A percentile compares a stretch with the other conserved stretches of the same genome.
These are phyloP conservation scores for Danielozyma ontarioensis DNA, from an alignment of 805 yeast species.

Conservation along the genomic window DNA sequence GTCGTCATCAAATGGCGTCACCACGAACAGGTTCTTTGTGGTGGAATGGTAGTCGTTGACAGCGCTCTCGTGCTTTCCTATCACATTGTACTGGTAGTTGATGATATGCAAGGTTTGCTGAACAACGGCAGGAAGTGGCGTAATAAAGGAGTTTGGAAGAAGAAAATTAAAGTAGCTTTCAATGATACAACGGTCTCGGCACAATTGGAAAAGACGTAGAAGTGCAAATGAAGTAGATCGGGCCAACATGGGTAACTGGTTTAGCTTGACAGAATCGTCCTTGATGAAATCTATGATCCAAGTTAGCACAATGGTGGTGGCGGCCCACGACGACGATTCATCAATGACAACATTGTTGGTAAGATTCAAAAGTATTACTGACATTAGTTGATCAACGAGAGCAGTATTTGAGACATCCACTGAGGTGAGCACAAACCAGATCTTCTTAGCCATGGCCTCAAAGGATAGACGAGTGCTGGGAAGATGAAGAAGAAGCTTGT, in stretches of 20 bases:
- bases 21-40: constrained; percentile 4
- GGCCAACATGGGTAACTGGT: too few relatives aligned
- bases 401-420: constrained; percentile 1
- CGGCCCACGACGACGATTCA: constrained; percentile 19
- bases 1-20: constrained; percentile 13
- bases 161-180: constrained; percentile 15
- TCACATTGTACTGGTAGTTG: constrained; percentile 11
- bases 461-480: constrained; percentile 19
- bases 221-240: background rate
- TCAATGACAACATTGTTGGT: constrained; percentile 24
- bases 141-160: constrained; percentile 9
- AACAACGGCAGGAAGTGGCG: constrained; percentile 11
- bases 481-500: constrained; percentile 20
- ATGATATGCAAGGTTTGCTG: constrained; percentile 19
- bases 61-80: constrained; percentile 3
- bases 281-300: too few relatives aligned
- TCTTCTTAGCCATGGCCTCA: constrained; percentile 24
- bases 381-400: constrained; percentile 18
- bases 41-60: constrained; percentile 8
- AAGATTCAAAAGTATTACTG: constrained; percentile 26
- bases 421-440: constrained; percentile 24
- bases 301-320: constrained; percentile 17
- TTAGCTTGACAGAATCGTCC: too few relatives aligned
- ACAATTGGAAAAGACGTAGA: constrained; percentile 18
- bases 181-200: constrained; percentile 14